phyloP scores from a whole-genome alignment of 1,284 basidiomycete genomes.

The Xerocomus nothofagi region DNA sequence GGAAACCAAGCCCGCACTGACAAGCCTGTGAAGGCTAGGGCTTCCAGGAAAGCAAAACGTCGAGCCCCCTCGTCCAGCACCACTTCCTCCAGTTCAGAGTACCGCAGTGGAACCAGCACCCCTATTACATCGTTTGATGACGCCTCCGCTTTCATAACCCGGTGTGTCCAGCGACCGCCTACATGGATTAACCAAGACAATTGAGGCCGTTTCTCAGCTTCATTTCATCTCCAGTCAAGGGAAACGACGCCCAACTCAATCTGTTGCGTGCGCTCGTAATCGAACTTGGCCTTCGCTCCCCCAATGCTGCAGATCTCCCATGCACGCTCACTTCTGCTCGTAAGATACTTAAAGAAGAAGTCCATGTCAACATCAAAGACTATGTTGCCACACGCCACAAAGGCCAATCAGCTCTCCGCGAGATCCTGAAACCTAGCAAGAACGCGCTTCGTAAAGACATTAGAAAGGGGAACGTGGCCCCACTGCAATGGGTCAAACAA shows the following conservation, averaged over 20 bases:
- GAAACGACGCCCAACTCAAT: constrained; percentile 43
- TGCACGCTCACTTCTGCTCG: constrained; percentile 59
- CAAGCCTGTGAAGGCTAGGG: constrained; percentile 1
- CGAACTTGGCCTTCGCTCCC: constrained; percentile 52
- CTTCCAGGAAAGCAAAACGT: background rate
- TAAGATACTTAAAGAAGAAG: constrained; percentile 59
- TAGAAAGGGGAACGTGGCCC: constrained; percentile 45
- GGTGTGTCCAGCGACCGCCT: constrained; percentile 15
- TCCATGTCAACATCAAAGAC: constrained; percentile 69
- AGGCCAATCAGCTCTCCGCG: constrained; percentile 59
- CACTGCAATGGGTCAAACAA: constrained; percentile 60
- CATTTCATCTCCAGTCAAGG: constrained; percentile 26
- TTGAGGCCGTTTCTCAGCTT: constrained; percentile 15
- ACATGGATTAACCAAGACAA: background rate
- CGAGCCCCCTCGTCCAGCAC: background rate
- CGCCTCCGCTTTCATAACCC: constrained; percentile 31
- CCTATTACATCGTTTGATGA: constrained; percentile 26
- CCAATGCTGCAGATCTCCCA: constrained; percentile 45
- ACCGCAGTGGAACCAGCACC: constrained; percentile 10
- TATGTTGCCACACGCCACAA: constrained; percentile 65
- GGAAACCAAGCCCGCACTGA: background rate
- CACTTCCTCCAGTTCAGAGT: constrained; percentile 9
- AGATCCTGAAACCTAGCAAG: constrained; percentile 60
- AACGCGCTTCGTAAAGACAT: constrained; percentile 61
- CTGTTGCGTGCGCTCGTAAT: constrained; percentile 55